These are phyloP conservation scores for Kalmusia sp. DNA, from an alignment of 2,329 filamentous ascomycete genomes.

Conservation along the genomic window DNA sequence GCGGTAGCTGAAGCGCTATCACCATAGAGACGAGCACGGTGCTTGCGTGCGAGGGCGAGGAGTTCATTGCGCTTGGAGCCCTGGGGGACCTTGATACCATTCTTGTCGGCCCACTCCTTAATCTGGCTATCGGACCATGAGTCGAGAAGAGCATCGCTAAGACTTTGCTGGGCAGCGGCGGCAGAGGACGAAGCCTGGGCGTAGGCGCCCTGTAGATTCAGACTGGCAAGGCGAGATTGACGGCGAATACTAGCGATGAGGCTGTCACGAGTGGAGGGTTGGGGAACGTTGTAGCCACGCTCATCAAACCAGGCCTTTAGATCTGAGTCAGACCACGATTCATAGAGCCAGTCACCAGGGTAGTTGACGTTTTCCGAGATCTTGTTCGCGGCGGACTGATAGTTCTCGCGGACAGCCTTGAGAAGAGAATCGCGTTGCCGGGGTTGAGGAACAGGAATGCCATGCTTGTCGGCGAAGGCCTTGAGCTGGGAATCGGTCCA, in stretches of 20 bases:
- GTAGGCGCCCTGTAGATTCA: slow-evolving; percentile 66
- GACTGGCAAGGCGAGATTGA: slow-evolving; percentile 80
- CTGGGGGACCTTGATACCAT: slow-evolving; percentile 87
- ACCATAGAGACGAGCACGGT: slow-evolving; percentile 74
- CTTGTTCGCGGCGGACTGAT: slow-evolving; percentile 78
- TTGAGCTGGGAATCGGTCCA: slow-evolving; percentile 96
- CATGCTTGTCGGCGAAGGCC: slow-evolving; percentile 86
- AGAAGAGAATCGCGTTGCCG: slow-evolving; percentile 84
- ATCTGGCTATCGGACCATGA: slow-evolving; percentile 89
- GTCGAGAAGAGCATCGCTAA: slow-evolving; percentile 85
- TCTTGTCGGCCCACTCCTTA: slow-evolving; percentile 93
- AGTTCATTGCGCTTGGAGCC: slow-evolving; percentile 91
- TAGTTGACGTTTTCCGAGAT: slow-evolving; percentile 81
- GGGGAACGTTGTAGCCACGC: slow-evolving; percentile 83
- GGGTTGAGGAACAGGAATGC: slow-evolving; percentile 86
- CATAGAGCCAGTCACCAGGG: slow-evolving; percentile 94
- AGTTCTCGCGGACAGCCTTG: slow-evolving; percentile 78
- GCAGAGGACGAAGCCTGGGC: slow-evolving; percentile 55
- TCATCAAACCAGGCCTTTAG: slow-evolving; percentile 93
- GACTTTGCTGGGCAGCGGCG: slow-evolving; percentile 69
- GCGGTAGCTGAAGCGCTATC: slow-evolving; percentile 61
- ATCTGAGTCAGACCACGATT: slow-evolving; percentile 89
- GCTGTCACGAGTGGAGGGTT: slow-evolving; percentile 83
- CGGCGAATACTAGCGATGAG: slow-evolving; percentile 88
- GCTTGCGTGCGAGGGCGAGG: slow-evolving; percentile 85